Percentiles rank a stretch among this genome's conserved stretches.
Conservation (phyloP, 768 basidiomycete species). For the Tulasnella sp. region DNA sequence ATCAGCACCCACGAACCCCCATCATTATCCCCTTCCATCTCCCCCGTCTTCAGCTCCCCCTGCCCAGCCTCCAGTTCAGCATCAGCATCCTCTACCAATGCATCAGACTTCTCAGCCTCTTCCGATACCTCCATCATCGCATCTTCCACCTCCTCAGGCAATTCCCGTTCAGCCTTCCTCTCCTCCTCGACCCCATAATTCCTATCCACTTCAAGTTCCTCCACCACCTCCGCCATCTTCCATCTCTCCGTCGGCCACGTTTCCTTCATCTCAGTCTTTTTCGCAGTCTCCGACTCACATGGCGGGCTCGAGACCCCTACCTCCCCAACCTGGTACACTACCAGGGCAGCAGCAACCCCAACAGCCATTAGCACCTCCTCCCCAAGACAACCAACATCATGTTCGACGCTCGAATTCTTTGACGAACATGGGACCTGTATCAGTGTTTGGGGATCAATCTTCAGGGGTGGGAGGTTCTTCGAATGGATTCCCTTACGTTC, state of each 20-base stretch:
- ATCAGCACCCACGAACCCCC: slow-evolving; percentile 11
- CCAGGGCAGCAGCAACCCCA: slow-evolving; percentile 7
- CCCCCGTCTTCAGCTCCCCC: slow-evolving; percentile 12
- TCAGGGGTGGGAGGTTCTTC: no score
- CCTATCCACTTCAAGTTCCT: no score
- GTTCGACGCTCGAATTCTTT: no score
- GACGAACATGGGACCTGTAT: no score
- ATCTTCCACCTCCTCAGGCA: background rate
- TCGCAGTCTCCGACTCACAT: background rate
- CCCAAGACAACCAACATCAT: no score
- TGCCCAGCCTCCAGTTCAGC: slow-evolving; percentile 13
- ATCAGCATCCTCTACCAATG: slow-evolving; percentile 5
- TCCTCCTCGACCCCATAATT: no score
- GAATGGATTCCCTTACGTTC: no score
- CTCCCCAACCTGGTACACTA: slow-evolving; percentile 1
- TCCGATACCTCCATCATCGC: background rate
- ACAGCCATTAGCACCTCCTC: background rate
- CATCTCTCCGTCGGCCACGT: no score
- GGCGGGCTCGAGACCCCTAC: background rate
- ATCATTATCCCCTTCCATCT: slow-evolving; percentile 3
- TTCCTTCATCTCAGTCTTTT: no score
- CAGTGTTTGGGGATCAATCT: no score
- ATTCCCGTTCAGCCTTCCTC: background rate
- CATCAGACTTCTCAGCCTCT: slow-evolving; percentile 1
- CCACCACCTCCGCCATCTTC: no score